A percentile compares a stretch with the other conserved stretches of the same genome.
Conservation (phyloP, 2,329 filamentous ascomycete species). For the Dichotomopilus funicola region DNA sequence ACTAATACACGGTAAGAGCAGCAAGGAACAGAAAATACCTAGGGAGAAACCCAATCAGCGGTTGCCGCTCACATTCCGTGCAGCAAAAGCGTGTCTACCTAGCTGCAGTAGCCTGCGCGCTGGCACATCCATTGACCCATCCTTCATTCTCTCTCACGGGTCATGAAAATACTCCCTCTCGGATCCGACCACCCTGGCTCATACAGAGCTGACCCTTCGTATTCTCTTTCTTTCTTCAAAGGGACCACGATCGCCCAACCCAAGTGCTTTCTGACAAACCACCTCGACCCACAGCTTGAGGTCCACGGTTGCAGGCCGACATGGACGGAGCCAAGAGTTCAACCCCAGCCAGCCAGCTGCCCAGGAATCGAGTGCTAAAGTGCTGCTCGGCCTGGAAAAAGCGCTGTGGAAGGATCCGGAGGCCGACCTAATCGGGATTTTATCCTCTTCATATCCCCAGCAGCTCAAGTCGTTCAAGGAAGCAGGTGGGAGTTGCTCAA, state of each 20-base stretch:
- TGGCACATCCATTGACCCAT: neutral
- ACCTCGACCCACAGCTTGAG: neutral
- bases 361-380: neutral
- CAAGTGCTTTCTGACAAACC: neutral
- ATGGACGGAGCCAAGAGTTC: neutral
- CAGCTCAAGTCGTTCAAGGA: neutral
- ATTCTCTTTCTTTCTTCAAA: neutral
- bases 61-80: neutral
- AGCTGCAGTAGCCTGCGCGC: neutral
- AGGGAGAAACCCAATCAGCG: neutral
- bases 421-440: neutral
- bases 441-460: neutral
- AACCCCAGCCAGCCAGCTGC: neutral
- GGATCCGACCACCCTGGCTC: neutral
- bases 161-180: neutral
- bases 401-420: slow-evolving; percentile 1
- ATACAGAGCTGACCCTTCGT: neutral
- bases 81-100: neutral
- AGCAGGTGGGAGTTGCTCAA: neutral
- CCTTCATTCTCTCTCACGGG: neutral
- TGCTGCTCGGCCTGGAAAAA: neutral
- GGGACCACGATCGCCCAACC: neutral
- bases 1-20: neutral
- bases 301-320: neutral
- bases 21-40: neutral